Percentiles rank a stretch among this genome's conserved stretches.
Conservation (phyloP, 1,284 basidiomycete genomes). For the Agroathelia rolfsii region DNA sequence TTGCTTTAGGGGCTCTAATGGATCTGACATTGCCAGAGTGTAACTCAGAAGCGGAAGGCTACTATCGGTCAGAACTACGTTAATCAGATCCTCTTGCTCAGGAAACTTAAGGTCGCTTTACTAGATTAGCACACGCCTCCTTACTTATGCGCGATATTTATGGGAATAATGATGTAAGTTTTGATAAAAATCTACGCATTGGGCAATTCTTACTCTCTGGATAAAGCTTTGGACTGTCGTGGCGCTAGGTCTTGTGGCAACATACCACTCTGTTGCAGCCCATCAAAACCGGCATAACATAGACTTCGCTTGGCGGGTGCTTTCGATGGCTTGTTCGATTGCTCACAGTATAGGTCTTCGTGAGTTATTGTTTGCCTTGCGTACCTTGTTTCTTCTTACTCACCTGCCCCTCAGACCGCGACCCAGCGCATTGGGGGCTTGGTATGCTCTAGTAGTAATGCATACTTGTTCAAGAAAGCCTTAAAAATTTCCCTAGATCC, state of each 20-base stretch:
- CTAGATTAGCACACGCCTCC: constrained; percentile 10
- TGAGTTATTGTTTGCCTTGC: too few species aligned
- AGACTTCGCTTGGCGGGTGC: constrained; percentile 25
- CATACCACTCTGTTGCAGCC: constrained; percentile 12
- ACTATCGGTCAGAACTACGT: too few species aligned
- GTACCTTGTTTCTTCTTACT: too few species aligned
- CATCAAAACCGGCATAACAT: constrained; percentile 17
- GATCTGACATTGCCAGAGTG: constrained; percentile 13
- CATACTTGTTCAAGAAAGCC: too few species aligned
- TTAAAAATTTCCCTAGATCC: too few species aligned
- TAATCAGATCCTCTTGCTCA: too few species aligned
- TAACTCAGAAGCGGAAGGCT: constrained; percentile 12
- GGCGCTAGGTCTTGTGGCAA: constrained; percentile 10
- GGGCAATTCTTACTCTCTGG: too few species aligned
- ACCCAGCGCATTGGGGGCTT: too few species aligned
- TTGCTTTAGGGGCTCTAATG: constrained; percentile 12
- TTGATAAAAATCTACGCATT: too few species aligned
- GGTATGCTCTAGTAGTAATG: too few species aligned
- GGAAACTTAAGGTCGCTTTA: too few species aligned
- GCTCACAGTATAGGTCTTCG: constrained; percentile 27
- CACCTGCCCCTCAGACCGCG: too few species aligned
- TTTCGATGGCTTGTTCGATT: constrained; percentile 22
- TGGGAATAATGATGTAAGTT: constrained; percentile 2
- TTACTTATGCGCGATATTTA: constrained; percentile 9
- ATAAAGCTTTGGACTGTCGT: constrained; percentile 12